Base-by-base conservation (phyloP, 441 rosid genomes). In the Populus hybrid region DNA sequence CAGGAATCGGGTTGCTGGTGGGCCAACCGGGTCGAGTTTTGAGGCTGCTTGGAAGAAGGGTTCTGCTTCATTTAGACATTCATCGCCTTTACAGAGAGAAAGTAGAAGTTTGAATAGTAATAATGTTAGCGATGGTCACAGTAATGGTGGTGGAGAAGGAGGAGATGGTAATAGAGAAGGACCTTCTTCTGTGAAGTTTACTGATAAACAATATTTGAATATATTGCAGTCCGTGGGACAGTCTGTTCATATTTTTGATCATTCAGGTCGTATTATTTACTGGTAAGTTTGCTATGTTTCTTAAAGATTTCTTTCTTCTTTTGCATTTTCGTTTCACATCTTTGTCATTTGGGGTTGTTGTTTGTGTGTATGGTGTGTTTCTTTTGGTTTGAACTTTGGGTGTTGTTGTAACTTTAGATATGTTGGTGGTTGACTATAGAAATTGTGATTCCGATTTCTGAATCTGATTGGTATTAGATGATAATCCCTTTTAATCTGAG, bases 141-240 rank as follows among this genome's bases (percentile, higher is more conserved):
- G 40, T 16, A n/a, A 36, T 65, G 79, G 63, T 28, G 80, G 79
- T 16, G 73, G 72, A 67, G 82, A 78, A 50, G 79, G 69, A 75
- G 83, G 76, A 67, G 69, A 71, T 28, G 83, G 54, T 20, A 80
- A 24, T 10, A 74, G 76, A 3, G 93, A 93, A 35, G 93, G 93
- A 35, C 90, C 97, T 8, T 82, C 94, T 30, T 85, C 86, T 4
- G 85, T 91, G 50, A 89, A 90, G 72, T 91, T 94, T 76, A 82
- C 90, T 2, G 90, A 94, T 73, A 86, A 78, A 24, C 97, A 94
- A 78, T 94, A 87, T 87, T 85, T 92, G 85, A 95, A 90, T 81
- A 95, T 95, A 40, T 88, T 95, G 83, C 97, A 95, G 87, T 89
- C 94, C 18, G 89, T 95, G 98, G 97, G 97, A 57, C 99, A 95